Percentiles rank a stretch among this genome's conserved stretches.
Conservation (phyloP, 225 moss, liverwort and hornwort genomes). For the Climacium dendroides region DNA sequence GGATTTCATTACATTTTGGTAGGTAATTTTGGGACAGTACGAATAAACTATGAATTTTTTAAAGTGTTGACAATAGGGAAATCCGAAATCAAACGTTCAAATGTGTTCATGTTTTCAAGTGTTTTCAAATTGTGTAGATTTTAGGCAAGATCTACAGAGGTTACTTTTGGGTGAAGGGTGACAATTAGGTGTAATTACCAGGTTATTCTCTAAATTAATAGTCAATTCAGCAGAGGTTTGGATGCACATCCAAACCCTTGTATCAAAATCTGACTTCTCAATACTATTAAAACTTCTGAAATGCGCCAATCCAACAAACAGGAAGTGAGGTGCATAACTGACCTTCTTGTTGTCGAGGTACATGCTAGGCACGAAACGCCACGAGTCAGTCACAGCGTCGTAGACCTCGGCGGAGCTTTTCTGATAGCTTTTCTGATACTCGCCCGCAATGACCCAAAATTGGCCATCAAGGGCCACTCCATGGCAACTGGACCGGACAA, state of each 20-base stretch:
- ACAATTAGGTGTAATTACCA: not conserved
- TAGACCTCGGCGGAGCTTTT: constrained; percentile 48
- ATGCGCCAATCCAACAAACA: not conserved
- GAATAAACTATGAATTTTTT: too few species aligned
- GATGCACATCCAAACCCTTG: not conserved
- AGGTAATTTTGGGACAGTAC: too few species aligned
- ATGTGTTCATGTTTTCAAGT: too few species aligned
- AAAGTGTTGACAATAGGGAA: not conserved
- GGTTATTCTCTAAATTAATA: not conserved
- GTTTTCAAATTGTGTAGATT: not conserved
- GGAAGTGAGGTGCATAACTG: not conserved
- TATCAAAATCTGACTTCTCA: not conserved
- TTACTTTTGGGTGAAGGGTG: not conserved
- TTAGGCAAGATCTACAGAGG: not conserved
- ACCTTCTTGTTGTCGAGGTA: constrained; percentile 48
- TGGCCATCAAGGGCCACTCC: constrained; percentile 24
- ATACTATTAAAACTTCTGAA: not conserved
- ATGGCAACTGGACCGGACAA: constrained; percentile 25
- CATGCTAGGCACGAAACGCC: constrained; percentile 33
- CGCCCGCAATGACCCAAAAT: constrained; percentile 61
- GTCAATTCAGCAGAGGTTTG: not conserved
- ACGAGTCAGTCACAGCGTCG: constrained; percentile 15
- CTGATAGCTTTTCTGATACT: constrained; percentile 21
- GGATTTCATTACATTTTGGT: not conserved
- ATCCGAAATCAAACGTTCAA: not conserved